Evolutionary conservation across 306 rosid genomes (phyloP).

Genomic region (Malus orientalis): DNA sequence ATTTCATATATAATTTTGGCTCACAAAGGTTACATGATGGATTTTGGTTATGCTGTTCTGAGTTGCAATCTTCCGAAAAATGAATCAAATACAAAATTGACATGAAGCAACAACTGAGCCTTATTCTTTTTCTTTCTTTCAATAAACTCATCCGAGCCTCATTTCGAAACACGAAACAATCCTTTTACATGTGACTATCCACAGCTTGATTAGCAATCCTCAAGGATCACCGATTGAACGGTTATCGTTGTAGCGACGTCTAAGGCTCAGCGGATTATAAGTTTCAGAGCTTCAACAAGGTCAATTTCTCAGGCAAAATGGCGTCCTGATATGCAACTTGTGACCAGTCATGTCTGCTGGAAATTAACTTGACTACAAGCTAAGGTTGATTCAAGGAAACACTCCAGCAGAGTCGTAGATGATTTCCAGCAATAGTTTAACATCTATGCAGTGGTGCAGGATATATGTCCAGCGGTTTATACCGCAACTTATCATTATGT

Average conservation of each 20-base stretch:
- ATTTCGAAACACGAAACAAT: not conserved
- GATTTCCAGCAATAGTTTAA: slow-evolving; percentile 24
- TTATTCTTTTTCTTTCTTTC: not conserved
- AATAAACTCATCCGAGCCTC: not conserved
- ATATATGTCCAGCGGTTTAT: slow-evolving; percentile 45
- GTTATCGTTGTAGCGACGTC: not conserved
- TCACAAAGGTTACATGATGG: not conserved
- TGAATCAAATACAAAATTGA: slow-evolving; percentile 7
- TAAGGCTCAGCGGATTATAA: not conserved
- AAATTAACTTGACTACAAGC: not conserved
- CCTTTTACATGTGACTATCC: not conserved
- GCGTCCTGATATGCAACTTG: not conserved
- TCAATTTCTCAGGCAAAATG: not conserved
- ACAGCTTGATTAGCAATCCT: not conserved
- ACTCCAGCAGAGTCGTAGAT: not conserved
- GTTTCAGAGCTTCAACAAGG: not conserved
- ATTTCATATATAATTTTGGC: not conserved
- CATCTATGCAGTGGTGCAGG: slow-evolving; percentile 91
- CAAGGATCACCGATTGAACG: not conserved
- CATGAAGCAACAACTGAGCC: not conserved
- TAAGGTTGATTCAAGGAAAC: not conserved
- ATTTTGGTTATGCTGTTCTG: not conserved
- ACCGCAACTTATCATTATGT: slow-evolving; percentile 52
- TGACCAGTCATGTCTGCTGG: not conserved
- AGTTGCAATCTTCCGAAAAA: not conserved